Base-by-base conservation (phyloP, 1,139 yeast species). In the Sugiyamaella novakii region DNA sequence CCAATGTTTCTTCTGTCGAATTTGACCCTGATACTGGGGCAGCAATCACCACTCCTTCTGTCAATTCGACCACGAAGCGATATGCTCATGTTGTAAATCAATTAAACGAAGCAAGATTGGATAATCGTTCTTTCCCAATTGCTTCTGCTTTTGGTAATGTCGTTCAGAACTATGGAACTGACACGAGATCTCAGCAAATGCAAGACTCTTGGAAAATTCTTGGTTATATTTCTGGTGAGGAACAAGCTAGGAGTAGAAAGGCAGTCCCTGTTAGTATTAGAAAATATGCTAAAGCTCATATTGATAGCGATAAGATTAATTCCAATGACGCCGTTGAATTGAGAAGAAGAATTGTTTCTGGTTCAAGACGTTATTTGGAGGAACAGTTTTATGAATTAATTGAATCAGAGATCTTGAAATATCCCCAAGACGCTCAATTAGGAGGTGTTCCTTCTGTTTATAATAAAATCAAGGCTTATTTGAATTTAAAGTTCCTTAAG, bases 361-460 rank as follows among this genome's bases (percentile, higher is more conserved):
- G 80, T 50, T 79, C 94, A 21, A 80, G 78, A 58, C 58, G 65
- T 6, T 84, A 78, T 59, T 73, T 92, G 57, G 95, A 92, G 64
- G 66, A 69, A 10, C 97, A 92, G 67, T 91, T 88, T 65, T 79
- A 78, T 62, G 84, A 79, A 42, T 81, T 84, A 63, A 78, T 89
- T 56, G 91, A 87, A 59, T 80, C 78, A 39, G 76, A 87, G 43
- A 88, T 87, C 63, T 75, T 79, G 33, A 83, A 82, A 54, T 72
- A 80, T 56, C 78, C 80, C 25, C 80, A 76, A 44, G 80, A 79
- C 34, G 78, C 80, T 3, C 70, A 72, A 46, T 72, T 71, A 47
- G 77, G 76, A 52, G 85, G 85, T 6, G 77, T 87, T 14, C 87
- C 95, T 3, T 80, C 87, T 2, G 81, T 81, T 52, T 71, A 81